Base-by-base conservation (phyloP, 2,329 filamentous ascomycete genomes). In the Fusarium avenaceum region DNA sequence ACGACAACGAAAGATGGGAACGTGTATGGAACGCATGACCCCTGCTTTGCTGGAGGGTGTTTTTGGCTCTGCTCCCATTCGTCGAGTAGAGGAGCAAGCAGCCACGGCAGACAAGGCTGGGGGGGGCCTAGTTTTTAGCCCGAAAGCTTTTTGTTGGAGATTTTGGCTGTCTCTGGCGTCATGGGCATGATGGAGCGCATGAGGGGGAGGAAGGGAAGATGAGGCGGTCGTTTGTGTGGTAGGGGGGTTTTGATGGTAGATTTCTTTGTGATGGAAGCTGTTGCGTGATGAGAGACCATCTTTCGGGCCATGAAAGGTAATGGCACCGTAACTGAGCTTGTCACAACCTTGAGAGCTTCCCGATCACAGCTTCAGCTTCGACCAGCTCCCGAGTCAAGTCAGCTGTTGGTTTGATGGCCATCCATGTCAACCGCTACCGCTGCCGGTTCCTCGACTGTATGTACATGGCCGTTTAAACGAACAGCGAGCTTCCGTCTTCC, bases 81-180 rank as follows among this genome's bases (percentile, higher is more conserved):
- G 65, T 44, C 60, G 43, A 48, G 10, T 35, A 39, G 49, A 30
- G 28, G 28, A 30, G 10, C 28, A 39, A 39, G 58, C 48, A 40
- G 56, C 30, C 26, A 61, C 65, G 65, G 65, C 54, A 69, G 59
- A 68, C 65, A 68, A 61, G 65, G 64, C 65, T 63, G 65, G 55
- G 48, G 42, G 42, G 57, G 26, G 66, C 10, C 28, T 30, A 30
- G 28, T 13, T 54, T 65, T 61, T 68, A 68, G 65, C 50, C 47
- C 56, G 50, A 59, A 68, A 68, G 59, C 64, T 51, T 69, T 65
- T 63, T 63, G 59, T 68, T 68, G 65, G 65, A 69, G 65, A 65
- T 67, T 67, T 67, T 52, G 17, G 28, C 35, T 45, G 40, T 38
- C 22, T 65, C 54, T 53, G 42, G 57, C 57, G 60, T 63, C 60